Evolutionary conservation across 768 basidiomycete genomes (phyloP).

Genomic region (Podaxis rugospora): DNA sequence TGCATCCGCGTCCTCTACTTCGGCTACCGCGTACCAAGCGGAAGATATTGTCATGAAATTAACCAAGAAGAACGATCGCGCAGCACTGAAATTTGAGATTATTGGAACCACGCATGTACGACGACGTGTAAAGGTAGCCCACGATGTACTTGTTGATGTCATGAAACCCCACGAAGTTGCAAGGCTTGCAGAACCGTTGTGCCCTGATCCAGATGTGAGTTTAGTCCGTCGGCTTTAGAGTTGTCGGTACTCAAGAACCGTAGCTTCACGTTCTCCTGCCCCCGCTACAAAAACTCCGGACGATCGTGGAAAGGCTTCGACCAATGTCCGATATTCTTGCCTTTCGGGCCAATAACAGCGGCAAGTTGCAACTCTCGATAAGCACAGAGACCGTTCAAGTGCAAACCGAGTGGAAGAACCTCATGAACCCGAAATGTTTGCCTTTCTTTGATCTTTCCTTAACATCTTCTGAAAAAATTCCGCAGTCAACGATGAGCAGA

Average conservation of each 20-base stretch:
- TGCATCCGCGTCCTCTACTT: conserved; percentile 41
- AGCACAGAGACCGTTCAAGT: conserved; percentile 72
- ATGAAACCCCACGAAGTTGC: conserved; percentile 72
- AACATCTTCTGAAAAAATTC: not conserved
- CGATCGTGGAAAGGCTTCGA: conserved; percentile 69
- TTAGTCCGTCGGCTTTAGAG: not conserved
- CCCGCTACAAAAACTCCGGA: conserved; percentile 69
- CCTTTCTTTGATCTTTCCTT: conserved; percentile 4
- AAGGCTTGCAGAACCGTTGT: conserved; percentile 72
- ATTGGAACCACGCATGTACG: conserved; percentile 60
- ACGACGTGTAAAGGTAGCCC: conserved; percentile 58
- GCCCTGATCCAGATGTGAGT: conserved; percentile 81
- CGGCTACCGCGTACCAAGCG: conserved; percentile 40
- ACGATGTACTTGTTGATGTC: conserved; percentile 82
- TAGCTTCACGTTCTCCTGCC: conserved; percentile 80
- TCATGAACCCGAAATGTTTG: conserved; percentile 57
- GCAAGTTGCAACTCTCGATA: conserved; percentile 48
- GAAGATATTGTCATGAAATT: conserved; percentile 79
- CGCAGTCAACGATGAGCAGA: conserved; percentile 23
- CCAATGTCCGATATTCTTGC: conserved; percentile 67
- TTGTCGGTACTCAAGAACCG: not conserved
- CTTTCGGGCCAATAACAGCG: conserved; percentile 63
- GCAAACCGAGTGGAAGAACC: conserved; percentile 77
- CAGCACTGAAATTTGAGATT: conserved; percentile 76
- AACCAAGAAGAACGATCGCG: conserved; percentile 80